Evolutionary conservation across 768 basidiomycete genomes (phyloP).

Genomic region (Pholiota molesta): DNA sequence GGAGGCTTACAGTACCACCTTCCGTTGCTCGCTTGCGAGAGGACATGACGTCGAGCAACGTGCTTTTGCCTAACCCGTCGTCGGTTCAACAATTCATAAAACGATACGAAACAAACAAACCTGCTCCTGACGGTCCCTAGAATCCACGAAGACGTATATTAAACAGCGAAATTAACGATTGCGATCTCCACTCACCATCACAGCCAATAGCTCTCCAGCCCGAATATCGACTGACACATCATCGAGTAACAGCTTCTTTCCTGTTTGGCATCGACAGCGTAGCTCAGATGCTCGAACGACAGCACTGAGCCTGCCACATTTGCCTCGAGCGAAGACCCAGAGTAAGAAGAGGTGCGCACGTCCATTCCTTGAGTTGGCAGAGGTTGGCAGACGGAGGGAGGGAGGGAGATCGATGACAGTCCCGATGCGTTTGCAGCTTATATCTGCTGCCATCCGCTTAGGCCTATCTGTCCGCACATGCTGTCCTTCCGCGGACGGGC

Average conservation of each 20-base stretch:
- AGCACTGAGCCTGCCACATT: constrained; percentile 28
- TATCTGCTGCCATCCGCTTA: background rate
- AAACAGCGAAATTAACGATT: background rate
- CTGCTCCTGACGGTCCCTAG: constrained; percentile 50
- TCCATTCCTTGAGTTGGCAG: background rate
- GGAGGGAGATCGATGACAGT: background rate
- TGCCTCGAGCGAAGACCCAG: background rate
- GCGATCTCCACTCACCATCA: constrained; percentile 36
- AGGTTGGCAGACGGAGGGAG: background rate
- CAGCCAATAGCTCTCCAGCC: constrained; percentile 44
- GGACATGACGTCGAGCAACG: constrained; percentile 48
- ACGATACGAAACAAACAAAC: constrained; percentile 21
- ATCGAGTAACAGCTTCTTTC: constrained; percentile 36
- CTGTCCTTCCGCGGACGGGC: background rate
- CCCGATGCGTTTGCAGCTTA: background rate
- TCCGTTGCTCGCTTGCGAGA: constrained; percentile 35
- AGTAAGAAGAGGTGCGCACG: background rate
- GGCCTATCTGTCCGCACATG: background rate
- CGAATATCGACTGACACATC: constrained; percentile 41
- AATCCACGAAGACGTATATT: background rate
- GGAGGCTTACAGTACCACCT: constrained; percentile 31
- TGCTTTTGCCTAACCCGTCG: constrained; percentile 40
- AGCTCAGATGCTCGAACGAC: constrained; percentile 37
- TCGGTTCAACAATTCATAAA: background rate
- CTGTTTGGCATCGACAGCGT: constrained; percentile 27